Conservation (phyloP, 352 stramenopile species). For the Pythium biforme region DNA sequence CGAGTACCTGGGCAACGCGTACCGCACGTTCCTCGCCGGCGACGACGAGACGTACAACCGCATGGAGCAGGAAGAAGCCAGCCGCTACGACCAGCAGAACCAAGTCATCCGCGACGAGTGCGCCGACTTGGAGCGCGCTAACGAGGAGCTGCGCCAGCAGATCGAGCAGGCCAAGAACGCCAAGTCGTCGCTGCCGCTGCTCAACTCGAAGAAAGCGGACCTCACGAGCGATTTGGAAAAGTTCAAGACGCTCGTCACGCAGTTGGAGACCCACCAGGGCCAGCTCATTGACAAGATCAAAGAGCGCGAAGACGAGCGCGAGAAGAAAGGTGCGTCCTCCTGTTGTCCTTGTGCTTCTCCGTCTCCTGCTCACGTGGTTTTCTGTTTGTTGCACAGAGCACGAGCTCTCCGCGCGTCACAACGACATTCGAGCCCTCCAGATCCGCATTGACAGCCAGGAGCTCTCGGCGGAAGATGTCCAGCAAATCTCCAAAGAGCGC, state of each 20-base stretch:
- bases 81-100: conserved; percentile 53
- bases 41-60: conserved; percentile 90
- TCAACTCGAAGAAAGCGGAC: conserved; percentile 86
- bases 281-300: conserved; percentile 89
- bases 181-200: conserved; percentile 73
- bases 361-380: conserved; percentile 13
- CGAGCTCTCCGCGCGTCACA: conserved; percentile 41
- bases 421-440: conserved; percentile 62
- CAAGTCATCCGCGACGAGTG: conserved; percentile 52
- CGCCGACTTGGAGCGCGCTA: conserved; percentile 46
- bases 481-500: conserved; percentile 70
- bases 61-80: conserved; percentile 80
- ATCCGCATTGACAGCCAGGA: conserved; percentile 79
- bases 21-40: conserved; percentile 92
- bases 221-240: conserved; percentile 90
- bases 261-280: conserved; percentile 75
- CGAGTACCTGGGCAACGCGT: conserved; percentile 91
- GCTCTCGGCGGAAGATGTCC: conserved; percentile 71
- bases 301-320: conserved; percentile 65
- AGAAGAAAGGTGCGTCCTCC: conserved; percentile 72
- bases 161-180: conserved; percentile 69
- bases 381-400: conserved; percentile 36
- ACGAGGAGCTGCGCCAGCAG: conserved; percentile 57
- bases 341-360: not conserved
- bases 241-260: conserved; percentile 86